These are phyloP conservation scores for Vigna unguiculata DNA, from an alignment of 306 rosid genomes.

Conservation along the genomic window DNA sequence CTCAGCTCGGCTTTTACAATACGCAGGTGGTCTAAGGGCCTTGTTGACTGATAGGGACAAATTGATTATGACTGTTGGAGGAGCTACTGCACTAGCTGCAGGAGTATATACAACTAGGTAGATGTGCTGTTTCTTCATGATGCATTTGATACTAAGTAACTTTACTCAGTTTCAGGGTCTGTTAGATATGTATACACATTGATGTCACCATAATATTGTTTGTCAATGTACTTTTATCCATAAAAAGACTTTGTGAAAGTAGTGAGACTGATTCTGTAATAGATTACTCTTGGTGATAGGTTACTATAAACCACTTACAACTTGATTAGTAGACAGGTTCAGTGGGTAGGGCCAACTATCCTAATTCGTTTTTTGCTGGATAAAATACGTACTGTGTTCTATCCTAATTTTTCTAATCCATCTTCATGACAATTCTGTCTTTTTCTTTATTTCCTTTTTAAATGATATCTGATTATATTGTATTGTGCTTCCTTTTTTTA, in stretches of 20 bases:
- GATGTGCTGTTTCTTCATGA: conserved; percentile 27
- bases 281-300: not conserved
- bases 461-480: conserved; percentile 43
- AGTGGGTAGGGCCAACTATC: conserved; percentile 11
- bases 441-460: not conserved
- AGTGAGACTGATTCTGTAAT: conserved; percentile 19
- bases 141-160: conserved; percentile 33
- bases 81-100: conserved; percentile 97
- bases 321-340: conserved; percentile 20
- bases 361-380: too few relatives aligned
- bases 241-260: not conserved
- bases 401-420: conserved; percentile 1
- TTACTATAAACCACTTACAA: not conserved
- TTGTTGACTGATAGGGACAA: conserved; percentile 89
- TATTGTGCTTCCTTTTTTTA: conserved; percentile 34
- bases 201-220: not conserved
- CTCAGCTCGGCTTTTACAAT: conserved; percentile 39
- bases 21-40: conserved; percentile 86
- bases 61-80: conserved; percentile 95
- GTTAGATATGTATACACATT: conserved; percentile 23
- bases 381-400: not conserved
- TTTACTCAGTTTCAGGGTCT: conserved; percentile 16
- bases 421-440: not conserved
- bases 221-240: not conserved
- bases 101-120: conserved; percentile 98